Conservation (phyloP, 768 basidiomycete species). For the Collybia sordida region DNA sequence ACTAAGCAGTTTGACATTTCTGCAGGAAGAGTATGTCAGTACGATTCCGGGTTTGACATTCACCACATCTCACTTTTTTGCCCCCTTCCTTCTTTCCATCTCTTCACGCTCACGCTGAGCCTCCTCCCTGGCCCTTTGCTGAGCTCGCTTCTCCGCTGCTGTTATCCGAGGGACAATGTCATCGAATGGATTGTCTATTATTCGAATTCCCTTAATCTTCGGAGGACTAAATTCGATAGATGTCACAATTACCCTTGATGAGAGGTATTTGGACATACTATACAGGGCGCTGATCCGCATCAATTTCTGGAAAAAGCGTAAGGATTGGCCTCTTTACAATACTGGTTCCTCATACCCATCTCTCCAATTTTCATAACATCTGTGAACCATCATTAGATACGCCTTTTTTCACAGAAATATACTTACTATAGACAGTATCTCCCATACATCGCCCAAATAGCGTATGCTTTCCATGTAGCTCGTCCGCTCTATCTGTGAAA, state of each 20-base stretch:
- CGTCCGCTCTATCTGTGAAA: constrained; percentile 78
- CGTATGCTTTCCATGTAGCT: constrained; percentile 92
- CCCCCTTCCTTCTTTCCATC: constrained; percentile 65
- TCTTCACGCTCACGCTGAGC: constrained; percentile 81
- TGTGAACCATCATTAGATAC: constrained; percentile 23
- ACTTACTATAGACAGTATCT: constrained; percentile 86
- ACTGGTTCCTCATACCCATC: constrained; percentile 55
- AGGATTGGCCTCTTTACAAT: neutral
- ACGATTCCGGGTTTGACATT: neutral
- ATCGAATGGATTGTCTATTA: constrained; percentile 91
- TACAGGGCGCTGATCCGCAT: constrained; percentile 69
- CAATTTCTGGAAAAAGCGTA: constrained; percentile 53
- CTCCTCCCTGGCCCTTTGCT: constrained; percentile 77
- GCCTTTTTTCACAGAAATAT: neutral
- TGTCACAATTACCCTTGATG: neutral
- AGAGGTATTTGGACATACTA: constrained; percentile 52
- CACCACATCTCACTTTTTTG: constrained; percentile 74
- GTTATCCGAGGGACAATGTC: constrained; percentile 97
- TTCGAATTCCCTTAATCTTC: constrained; percentile 81
- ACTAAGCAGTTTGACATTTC: constrained; percentile 87
- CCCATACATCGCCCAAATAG: constrained; percentile 89
- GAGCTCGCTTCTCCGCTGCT: constrained; percentile 84
- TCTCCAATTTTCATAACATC: constrained; percentile 92
- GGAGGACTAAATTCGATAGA: constrained; percentile 62
- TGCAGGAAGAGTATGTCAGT: constrained; percentile 24